A percentile compares a stretch with the other conserved stretches of the same genome.
Evolutionary conservation across 2,329 filamentous ascomycete genomes (phyloP).

Genomic region (Colletotrichum euphorbiae): DNA sequence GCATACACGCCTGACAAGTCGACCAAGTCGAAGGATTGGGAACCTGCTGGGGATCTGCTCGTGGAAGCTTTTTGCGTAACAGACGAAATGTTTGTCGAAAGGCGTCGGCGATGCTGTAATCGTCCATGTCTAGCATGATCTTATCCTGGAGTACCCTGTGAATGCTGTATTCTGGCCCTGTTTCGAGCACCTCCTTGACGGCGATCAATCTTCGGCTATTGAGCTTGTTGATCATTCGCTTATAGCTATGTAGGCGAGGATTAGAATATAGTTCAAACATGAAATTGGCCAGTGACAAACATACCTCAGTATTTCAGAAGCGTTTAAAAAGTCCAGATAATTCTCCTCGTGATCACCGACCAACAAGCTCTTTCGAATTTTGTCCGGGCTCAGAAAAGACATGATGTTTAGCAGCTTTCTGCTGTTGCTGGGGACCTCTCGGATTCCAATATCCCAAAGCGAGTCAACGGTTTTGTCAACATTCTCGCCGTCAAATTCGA

Average conservation of each 20-base stretch:
- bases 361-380: background rate
- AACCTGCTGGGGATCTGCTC: background rate
- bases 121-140: background rate
- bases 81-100: conserved; percentile 1
- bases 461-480: background rate
- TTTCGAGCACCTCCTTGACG: background rate
- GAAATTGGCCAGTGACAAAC: background rate
- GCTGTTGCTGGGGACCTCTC: conserved; percentile 2
- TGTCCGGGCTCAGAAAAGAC: background rate
- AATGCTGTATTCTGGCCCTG: background rate
- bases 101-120: conserved; percentile 4
- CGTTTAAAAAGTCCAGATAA: background rate
- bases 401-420: conserved; percentile 1
- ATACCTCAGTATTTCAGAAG: background rate
- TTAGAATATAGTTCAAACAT: background rate
- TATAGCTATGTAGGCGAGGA: background rate
- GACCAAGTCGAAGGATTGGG: background rate
- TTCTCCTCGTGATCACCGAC: conserved; percentile 10
- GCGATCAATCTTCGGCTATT: background rate
- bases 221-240: conserved; percentile 7
- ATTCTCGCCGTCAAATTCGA: background rate
- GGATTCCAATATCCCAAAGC: conserved; percentile 3
- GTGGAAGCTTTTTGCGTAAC: background rate
- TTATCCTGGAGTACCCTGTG: background rate
- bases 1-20: background rate